Evolutionary conservation across 768 basidiomycete genomes (phyloP).

Genomic region (Lepiota venenata): DNA sequence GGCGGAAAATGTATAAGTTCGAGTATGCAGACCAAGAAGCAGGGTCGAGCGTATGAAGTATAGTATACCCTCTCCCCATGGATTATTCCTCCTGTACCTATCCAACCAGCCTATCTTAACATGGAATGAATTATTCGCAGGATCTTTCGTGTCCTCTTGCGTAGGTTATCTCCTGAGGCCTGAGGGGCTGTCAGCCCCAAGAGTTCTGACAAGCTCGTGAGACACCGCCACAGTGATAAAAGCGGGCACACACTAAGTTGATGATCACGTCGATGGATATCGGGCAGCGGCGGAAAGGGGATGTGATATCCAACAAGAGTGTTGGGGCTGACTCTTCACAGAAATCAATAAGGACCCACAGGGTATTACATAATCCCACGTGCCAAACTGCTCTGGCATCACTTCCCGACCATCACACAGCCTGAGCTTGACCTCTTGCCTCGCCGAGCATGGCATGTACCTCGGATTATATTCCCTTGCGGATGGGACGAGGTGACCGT

Average conservation of each 20-base stretch:
- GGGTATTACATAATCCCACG: background rate
- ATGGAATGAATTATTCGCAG: no score
- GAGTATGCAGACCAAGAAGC: background rate
- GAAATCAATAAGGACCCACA: constrained; percentile 9
- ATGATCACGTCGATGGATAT: background rate
- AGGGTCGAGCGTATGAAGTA: no score
- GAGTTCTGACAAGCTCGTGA: no score
- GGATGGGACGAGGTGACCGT: no score
- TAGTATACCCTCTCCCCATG: no score
- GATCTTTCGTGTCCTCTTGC: no score
- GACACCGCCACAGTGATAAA: background rate
- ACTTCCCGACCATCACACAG: background rate
- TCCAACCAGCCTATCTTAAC: no score
- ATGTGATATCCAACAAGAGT: background rate
- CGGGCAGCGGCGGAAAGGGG: background rate
- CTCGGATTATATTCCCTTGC: background rate
- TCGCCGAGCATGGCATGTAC: background rate
- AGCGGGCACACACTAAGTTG: background rate
- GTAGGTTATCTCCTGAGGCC: no score
- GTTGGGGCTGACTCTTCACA: constrained; percentile 6
- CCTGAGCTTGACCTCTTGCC: background rate
- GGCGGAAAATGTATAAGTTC: background rate
- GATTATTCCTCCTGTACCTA: no score
- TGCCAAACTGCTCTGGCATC: background rate
- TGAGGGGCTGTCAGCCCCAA: no score